Conservation (phyloP, 192 early-diverging fungal genomes). For the Funneliformis mosseae region DNA sequence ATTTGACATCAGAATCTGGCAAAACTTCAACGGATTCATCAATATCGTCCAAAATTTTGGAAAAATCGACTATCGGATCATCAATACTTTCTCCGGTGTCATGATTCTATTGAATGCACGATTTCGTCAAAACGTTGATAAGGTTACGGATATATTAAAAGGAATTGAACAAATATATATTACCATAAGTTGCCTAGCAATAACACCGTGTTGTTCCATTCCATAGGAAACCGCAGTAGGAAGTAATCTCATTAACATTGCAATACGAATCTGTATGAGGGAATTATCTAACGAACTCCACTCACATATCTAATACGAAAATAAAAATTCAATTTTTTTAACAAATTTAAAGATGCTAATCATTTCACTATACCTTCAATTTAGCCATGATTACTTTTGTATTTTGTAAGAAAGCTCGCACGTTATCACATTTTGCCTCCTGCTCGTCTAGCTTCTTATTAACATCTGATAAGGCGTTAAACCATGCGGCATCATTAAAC, state of each 20-base stretch:
- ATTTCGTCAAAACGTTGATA: neutral
- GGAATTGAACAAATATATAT: neutral
- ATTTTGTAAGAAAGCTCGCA: neutral
- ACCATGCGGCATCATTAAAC: constrained; percentile 25
- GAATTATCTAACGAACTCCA: constrained; percentile 10
- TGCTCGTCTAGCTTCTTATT: neutral
- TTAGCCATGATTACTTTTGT: constrained; percentile 18
- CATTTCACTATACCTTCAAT: neutral
- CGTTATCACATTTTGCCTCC: constrained; percentile 9
- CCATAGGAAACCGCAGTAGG: constrained; percentile 12
- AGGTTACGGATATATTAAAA: neutral
- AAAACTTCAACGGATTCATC: neutral
- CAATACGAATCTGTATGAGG: neutral
- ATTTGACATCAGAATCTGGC: neutral
- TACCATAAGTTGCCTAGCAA: neutral
- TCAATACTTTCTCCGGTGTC: constrained; percentile 15
- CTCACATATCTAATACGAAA: constrained; percentile 13
- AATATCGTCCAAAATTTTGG: neutral
- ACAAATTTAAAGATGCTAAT: too few relatives aligned
- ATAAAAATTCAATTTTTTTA: too few relatives aligned
- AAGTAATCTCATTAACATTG: neutral
- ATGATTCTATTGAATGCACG: neutral
- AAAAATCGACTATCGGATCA: neutral
- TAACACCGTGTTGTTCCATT: constrained; percentile 1
- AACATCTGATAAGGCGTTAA: neutral